Evolutionary conservation across 1,139 yeast genomes (phyloP), one percentile per base, ranked within the genome.

Genomic region (Arxiozyma bovina): DNA sequence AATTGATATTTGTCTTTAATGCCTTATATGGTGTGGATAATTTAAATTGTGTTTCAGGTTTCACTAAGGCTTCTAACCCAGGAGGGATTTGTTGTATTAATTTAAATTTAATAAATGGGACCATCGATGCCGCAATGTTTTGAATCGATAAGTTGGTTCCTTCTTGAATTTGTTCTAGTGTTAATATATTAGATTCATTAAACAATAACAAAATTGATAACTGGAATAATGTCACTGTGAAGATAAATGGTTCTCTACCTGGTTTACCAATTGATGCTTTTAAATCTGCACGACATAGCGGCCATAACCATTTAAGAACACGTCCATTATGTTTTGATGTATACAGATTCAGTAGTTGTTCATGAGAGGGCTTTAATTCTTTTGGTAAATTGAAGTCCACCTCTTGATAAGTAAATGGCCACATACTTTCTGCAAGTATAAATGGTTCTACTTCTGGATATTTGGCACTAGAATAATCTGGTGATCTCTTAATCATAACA

Each of bases 221-320:
- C 71, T 94, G 99, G 61, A 83, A 86, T 58, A 88, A 79, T 8
- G 96, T 85, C 45, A 89, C 91, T 15, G 87, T 86, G 66, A 94
- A 85, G 43, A 78, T 73, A 61, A 87, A 88, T 54, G 96, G 95
- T 4, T 93, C 89, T 65, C 85, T 85, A 7, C 95, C 91, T 54
- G 85, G 85, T 61, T 85, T 83, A 7, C 93, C 81, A 60, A 90
- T 79, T 66, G 87, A 87, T n/a, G 96, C 96, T 70, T 83, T 87
- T 54, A 94, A 73, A 68, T 94, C 99, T 59, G 96, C 95, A 70
- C 94, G 87, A 48, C 96, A 89, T 67, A 89, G 83, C 62, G 89
- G 87, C 97, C 98, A 94, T 56, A 93, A 78, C 99, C 99, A 94
- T 66, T 87, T 86, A 64, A 94, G 79, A 61, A 89, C 84, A 69